Evolutionary conservation across 306 rosid species (phyloP).

Genomic region (Cyclanthera cordifolia): DNA sequence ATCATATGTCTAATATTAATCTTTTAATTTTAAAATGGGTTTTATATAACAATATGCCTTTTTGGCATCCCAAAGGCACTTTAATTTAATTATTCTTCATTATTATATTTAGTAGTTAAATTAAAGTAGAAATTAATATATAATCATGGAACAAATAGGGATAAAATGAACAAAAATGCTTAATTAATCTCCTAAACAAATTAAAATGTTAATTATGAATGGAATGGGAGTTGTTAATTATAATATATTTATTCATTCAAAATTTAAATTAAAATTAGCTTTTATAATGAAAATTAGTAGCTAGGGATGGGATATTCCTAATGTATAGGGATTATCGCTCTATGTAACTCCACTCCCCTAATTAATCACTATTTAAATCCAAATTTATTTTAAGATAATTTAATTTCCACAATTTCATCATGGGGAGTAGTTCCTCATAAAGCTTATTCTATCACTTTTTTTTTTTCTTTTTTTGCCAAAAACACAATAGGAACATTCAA

Average conservation of each 20-base stretch:
- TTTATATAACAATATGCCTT: slow-evolving; percentile 1
- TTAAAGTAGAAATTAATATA: slow-evolving; percentile 5
- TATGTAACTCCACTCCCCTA: not conserved
- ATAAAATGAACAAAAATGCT: not conserved
- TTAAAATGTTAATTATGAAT: too few relatives aligned
- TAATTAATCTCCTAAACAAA: too few relatives aligned
- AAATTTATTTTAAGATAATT: not conserved
- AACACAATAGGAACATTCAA: too few relatives aligned
- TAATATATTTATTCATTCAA: too few relatives aligned
- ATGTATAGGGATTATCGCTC: not conserved
- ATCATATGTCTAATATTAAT: not conserved
- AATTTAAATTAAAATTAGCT: not conserved
- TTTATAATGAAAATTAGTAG: not conserved
- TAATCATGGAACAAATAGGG: not conserved
- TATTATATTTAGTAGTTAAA: not conserved
- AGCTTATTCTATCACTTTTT: not conserved
- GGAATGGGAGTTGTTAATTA: not conserved
- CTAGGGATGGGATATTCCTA: not conserved
- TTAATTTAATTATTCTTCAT: not conserved
- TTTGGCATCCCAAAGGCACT: slow-evolving; percentile 14
- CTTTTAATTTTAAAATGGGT: too few relatives aligned
- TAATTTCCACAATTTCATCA: not conserved
- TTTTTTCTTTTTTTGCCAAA: not conserved
- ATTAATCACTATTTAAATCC: slow-evolving; percentile 3
- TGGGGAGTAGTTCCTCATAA: not conserved